Evolutionary conservation across 768 basidiomycete species (phyloP).

Genomic region (Rhodotorula sphaerocarpa): DNA sequence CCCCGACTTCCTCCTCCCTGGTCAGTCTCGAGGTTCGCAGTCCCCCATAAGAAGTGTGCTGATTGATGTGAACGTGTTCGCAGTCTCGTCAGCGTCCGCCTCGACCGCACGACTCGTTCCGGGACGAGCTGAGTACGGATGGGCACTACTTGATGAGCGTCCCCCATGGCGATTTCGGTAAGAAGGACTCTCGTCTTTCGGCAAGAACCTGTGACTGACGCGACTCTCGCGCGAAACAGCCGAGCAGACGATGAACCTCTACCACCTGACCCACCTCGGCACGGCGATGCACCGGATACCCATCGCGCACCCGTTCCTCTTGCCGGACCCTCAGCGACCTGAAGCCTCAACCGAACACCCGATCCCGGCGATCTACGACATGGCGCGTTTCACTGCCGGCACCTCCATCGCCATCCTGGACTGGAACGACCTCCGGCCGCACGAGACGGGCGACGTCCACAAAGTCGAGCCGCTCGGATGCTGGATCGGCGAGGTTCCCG

Average conservation of each 20-base stretch:
- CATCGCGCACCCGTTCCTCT: slow-evolving; percentile 22
- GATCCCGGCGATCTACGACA: slow-evolving; percentile 26
- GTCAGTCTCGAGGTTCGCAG: not conserved
- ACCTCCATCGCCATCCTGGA: slow-evolving; percentile 22
- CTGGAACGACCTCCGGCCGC: slow-evolving; percentile 31
- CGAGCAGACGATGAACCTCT: slow-evolving; percentile 32
- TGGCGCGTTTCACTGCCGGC: slow-evolving; percentile 18
- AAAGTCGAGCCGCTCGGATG: slow-evolving; percentile 28
- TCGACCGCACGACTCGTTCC: slow-evolving; percentile 27
- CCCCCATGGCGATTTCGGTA: slow-evolving; percentile 27
- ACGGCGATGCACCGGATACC: slow-evolving; percentile 23
- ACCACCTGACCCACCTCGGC: slow-evolving; percentile 31
- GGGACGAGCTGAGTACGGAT: slow-evolving; percentile 20
- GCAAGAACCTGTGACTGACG: rapidly evolving
- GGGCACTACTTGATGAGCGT: slow-evolving; percentile 24
- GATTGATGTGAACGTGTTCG: too few relatives aligned
- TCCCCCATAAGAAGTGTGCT: not conserved
- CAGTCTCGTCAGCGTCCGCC: too few relatives aligned
- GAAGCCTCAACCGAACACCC: not conserved
- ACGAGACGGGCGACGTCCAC: slow-evolving; percentile 12
- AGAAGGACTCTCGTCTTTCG: too few relatives aligned
- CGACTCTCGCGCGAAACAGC: not conserved
- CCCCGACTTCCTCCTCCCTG: not conserved
- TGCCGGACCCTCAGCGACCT: slow-evolving; percentile 4
- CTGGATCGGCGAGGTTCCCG: slow-evolving; percentile 15